Evolutionary conservation across 805 yeast genomes (phyloP), one percentile per base, ranked within the genome.

Genomic region (Crinitomyces ghanaensis): DNA sequence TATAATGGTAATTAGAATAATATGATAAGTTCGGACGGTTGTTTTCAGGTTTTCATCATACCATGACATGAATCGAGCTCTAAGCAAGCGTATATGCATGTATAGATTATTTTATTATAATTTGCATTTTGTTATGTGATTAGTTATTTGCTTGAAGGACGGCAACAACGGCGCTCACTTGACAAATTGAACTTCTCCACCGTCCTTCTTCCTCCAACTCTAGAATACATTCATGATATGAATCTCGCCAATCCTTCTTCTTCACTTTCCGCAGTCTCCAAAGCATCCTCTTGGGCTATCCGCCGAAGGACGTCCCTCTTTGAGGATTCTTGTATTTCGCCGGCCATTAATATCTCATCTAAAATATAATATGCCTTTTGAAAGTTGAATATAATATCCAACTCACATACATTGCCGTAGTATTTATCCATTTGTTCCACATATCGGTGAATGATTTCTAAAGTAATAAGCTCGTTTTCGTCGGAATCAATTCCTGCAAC

Each of bases 401-500:
- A 65, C 55, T 91, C 98, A 59, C 96, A 85, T 12, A 91, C 98
- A 50, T 84, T 88, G 8, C 95, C 96, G 53, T 83, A 91, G 39
- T 85, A 74, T 46, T 80, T 78, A 62, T 91, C 98, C 95, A 91
- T 84, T 43, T 83, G 85, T 56, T 91, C 98, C 26, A 91, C 98
- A 54, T 77, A 91, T 40, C 96, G 66, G 54, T 91, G 98, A 33
- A 91, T 77, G 12, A 80, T 63, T 50, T 91, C 98, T 36, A 91
- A 63, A 1, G 93, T 76, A 35, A 83, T 58, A 42, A 91, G 65
- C 54, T 91, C 98, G 54, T 91, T 91, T 50, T 82, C 95, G 29
- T 72, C 77, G 27, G 70, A 66, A 33, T 80, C 91, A 18, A 86
- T 73, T 0, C 95, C 95, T 24, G 83, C 79, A 30, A 91, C 70